Evolutionary conservation across 2,329 filamentous ascomycete genomes (phyloP).

Genomic region (Sporothrix brunneoviolacea): DNA sequence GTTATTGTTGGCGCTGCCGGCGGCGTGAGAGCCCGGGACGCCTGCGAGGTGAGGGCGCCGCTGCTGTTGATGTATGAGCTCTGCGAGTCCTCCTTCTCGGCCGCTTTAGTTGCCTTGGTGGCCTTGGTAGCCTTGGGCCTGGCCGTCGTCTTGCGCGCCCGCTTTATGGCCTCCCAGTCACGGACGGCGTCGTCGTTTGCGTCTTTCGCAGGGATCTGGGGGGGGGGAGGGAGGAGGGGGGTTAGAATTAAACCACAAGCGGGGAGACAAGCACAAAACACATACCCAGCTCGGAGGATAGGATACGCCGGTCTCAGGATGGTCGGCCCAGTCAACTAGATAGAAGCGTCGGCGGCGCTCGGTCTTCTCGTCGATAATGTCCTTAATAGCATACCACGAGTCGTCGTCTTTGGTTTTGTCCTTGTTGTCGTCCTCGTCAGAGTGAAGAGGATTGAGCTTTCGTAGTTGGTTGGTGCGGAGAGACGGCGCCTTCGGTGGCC

Average conservation of each 20-base stretch:
- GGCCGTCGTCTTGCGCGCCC: background rate
- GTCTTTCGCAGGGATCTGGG: constrained; percentile 21
- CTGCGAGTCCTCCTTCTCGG: constrained; percentile 1
- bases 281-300: constrained; percentile 49
- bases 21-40: background rate
- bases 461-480: no score
- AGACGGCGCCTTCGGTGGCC: background rate
- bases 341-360: constrained; percentile 34
- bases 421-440: background rate
- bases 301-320: constrained; percentile 39
- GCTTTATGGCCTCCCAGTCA: constrained; percentile 22
- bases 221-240: background rate
- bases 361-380: constrained; percentile 32
- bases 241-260: no score
- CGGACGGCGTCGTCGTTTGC: constrained; percentile 23
- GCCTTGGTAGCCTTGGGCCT: background rate
- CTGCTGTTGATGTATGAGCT: constrained; percentile 5
- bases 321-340: constrained; percentile 49
- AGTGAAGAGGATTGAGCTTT: no score
- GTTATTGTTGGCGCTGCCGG: background rate
- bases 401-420: background rate
- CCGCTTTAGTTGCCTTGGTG: background rate
- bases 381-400: constrained; percentile 26
- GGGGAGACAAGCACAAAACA: constrained; percentile 4
- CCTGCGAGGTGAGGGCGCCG: constrained; percentile 5